These are phyloP conservation scores for Astragalus membranaceus DNA, from an alignment of 306 rosid species.

Conservation along the genomic window DNA sequence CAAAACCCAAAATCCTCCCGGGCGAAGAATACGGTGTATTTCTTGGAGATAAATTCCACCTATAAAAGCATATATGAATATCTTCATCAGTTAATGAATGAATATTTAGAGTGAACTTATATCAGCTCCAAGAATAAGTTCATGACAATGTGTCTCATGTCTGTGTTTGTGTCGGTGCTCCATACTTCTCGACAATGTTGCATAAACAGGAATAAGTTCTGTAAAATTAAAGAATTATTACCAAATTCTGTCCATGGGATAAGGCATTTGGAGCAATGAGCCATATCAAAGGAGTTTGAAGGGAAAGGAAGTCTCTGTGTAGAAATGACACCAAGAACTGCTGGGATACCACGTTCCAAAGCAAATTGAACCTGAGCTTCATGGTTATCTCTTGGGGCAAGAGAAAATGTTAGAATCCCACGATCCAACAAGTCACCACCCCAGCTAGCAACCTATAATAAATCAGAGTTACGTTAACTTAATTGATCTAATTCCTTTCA, in stretches of 20 bases:
- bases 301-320: too few relatives aligned
- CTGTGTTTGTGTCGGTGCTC: not conserved
- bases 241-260: slow-evolving; percentile 99
- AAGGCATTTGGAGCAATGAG: too few relatives aligned
- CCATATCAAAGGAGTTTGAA: too few relatives aligned
- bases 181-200: not conserved
- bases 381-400: too few relatives aligned
- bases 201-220: not conserved
- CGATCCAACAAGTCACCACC: too few relatives aligned
- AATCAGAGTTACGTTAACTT: not conserved
- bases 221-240: slow-evolving; percentile 39
- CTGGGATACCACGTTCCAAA: too few relatives aligned
- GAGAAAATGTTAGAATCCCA: too few relatives aligned
- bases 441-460: slow-evolving; percentile 94
- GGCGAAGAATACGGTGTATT: slow-evolving; percentile 88
- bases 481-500: not conserved
- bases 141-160: not conserved
- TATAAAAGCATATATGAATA: slow-evolving; percentile 20
- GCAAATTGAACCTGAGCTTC: too few relatives aligned
- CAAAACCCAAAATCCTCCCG: slow-evolving; percentile 94
- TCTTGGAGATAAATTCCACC: slow-evolving; percentile 92
- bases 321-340: too few relatives aligned
- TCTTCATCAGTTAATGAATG: not conserved
- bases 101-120: not conserved
- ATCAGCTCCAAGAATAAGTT: not conserved